Conservation (phyloP, 805 yeast species). For the Pachysolen tannophilus region DNA sequence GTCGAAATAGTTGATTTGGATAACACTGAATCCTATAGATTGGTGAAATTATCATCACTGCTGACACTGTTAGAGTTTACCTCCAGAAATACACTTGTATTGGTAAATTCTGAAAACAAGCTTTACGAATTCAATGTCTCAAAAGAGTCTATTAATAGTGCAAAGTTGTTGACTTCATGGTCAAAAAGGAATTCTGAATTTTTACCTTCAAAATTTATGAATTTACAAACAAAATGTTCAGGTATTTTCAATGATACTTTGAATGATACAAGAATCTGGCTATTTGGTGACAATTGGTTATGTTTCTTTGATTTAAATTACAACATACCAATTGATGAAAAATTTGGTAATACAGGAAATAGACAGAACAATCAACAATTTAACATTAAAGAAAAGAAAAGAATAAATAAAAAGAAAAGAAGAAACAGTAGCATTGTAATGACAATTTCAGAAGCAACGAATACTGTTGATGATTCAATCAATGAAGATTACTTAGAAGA, state of each 20-base stretch:
- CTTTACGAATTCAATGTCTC: conserved; percentile 56
- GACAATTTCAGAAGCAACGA: conserved; percentile 30
- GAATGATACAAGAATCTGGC: conserved; percentile 51
- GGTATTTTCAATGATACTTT: conserved; percentile 54
- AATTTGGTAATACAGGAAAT: conserved; percentile 21
- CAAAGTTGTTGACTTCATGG: conserved; percentile 59
- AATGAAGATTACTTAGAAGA: conserved; percentile 18
- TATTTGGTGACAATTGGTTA: conserved; percentile 84
- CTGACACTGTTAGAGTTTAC: conserved; percentile 61
- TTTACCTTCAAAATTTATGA: conserved; percentile 56
- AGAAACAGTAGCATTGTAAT: conserved; percentile 19
- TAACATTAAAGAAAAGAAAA: conserved; percentile 23
- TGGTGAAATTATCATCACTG: conserved; percentile 51
- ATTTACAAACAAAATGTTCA: conserved; percentile 56
- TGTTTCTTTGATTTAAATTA: conserved; percentile 59
- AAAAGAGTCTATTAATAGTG: conserved; percentile 7
- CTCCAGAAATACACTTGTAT: conserved; percentile 40
- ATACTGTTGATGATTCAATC: conserved; percentile 12
- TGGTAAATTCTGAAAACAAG: conserved; percentile 67
- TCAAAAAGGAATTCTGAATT: conserved; percentile 67
- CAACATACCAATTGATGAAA: conserved; percentile 39
- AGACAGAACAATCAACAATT: conserved; percentile 24
- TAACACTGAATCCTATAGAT: conserved; percentile 23
- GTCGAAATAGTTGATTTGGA: conserved; percentile 42
- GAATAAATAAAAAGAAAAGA: conserved; percentile 21